Evolutionary conservation across 495 filamentous ascomycete genomes (phyloP), one percentile per base, ranked within the genome.

Genomic region (Durotheca rogersii): DNA sequence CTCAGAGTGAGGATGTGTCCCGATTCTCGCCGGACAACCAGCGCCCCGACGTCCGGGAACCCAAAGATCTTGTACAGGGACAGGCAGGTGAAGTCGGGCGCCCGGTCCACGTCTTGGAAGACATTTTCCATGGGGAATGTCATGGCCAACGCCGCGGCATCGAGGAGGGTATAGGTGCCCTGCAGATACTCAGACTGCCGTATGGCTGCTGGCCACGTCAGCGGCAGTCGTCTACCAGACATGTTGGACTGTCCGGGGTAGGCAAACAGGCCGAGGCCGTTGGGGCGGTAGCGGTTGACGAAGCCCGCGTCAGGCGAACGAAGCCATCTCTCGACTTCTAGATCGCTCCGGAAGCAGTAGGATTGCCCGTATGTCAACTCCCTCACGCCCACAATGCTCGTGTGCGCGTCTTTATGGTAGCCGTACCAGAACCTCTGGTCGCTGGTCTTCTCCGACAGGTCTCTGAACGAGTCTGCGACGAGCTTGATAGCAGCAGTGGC

Each of bases 21-120:
- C 15, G 83, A 81, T 14, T 74, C 70, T 55, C 76, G 82, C 18
- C 85, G 78, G 9, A 90, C 76, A 29, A 89, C 76, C 16, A 91
- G 65, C 4, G 78, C 87, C 1, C 87, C 88, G 11, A 92, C 73
- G 45, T 90, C 83, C 0, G 87, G 87, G 47, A 88, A 87, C 10
- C 87, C 87, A 61, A 90, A 90, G 41, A 90, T 86, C 67, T 92
- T 92, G 67, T 90, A 90, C 60, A 90, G 81, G 6, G 83, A 87
- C 16, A 90, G 49, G 27, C 78, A 81, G 5, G 75, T 81, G 51
- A 90, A 90, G 56, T 92, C 88, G 0, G 87, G 86, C 7, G 86
- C 83, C 12, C 62, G 67, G 7, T 72, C 69, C 1, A 78, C 58
- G 49, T 89, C 73, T 33, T 71, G 76, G 18, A 92, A 75, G 23